A percentile compares a stretch with the other conserved stretches of the same genome.
These are phyloP conservation scores for Fraxinus excelsior DNA, from an alignment of 257 asterid genomes.

Conservation along the genomic window DNA sequence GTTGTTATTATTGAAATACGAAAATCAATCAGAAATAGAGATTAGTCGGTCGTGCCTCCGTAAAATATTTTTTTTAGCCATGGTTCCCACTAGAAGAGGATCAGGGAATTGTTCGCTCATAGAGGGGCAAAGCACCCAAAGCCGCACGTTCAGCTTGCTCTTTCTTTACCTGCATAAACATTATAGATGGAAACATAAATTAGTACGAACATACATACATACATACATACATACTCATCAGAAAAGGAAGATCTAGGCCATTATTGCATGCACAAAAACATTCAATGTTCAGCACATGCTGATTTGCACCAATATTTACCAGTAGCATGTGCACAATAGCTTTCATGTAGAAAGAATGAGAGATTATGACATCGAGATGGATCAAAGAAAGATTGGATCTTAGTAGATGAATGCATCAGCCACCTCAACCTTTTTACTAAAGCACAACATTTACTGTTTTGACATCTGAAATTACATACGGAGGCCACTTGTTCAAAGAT, in stretches of 20 bases:
- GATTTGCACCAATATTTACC: too few species aligned
- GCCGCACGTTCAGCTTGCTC: slow-evolving; percentile 93
- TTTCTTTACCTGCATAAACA: slow-evolving; percentile 67
- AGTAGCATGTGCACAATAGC: too few species aligned
- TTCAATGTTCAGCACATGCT: background rate
- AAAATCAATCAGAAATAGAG: background rate
- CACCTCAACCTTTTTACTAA: too few species aligned
- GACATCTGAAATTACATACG: too few species aligned
- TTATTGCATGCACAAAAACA: background rate
- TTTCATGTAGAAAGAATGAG: too few species aligned
- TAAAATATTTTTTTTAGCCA: background rate
- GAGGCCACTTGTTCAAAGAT: too few species aligned
- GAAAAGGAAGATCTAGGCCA: background rate
- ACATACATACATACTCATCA: background rate
- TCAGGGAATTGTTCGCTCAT: slow-evolving; percentile 87
- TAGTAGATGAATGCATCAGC: too few species aligned
- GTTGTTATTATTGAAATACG: background rate
- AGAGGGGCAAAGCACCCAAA: slow-evolving; percentile 88
- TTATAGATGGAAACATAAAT: background rate
- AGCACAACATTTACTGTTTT: too few species aligned
- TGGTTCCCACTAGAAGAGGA: background rate
- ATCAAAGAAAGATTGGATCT: too few species aligned
- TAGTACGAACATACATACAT: background rate
- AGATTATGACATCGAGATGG: too few species aligned
- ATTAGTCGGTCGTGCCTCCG: background rate